A percentile compares a stretch with the other conserved stretches of the same genome.
Evolutionary conservation across 768 basidiomycete genomes (phyloP).

Genomic region (Filobasidium wieringae): DNA sequence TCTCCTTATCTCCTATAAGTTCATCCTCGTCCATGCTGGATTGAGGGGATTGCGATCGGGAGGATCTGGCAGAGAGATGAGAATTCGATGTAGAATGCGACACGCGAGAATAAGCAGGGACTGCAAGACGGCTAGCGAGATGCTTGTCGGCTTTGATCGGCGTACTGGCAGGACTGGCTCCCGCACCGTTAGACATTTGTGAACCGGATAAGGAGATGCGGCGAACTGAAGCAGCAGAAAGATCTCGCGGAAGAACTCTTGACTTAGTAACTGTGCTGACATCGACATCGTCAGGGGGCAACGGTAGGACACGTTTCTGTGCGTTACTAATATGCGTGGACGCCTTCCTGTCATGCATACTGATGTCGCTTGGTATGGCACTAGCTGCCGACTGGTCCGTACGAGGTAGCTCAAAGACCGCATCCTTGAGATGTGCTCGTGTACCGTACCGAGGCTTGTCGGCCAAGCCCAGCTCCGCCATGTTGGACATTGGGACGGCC

Average conservation of each 20-base stretch:
- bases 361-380: not conserved
- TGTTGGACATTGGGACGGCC: not conserved
- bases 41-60: slow-evolving; percentile 7
- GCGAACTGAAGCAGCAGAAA: not conserved
- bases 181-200: not conserved
- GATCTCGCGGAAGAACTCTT: not conserved
- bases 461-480: not conserved
- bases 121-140: not conserved
- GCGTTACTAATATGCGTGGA: not conserved
- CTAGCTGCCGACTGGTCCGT: slow-evolving; percentile 3
- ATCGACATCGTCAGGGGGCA: not conserved
- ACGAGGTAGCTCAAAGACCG: not conserved
- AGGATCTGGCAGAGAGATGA: not conserved
- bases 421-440: not conserved
- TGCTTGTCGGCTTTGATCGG: not conserved
- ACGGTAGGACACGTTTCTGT: not conserved
- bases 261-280: not conserved
- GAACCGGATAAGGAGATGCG: not conserved
- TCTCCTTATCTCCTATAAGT: slow-evolving; percentile 74
- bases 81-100: not conserved
- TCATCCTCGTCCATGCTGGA: slow-evolving; percentile 31
- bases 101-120: slow-evolving; percentile 1
- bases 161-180: not conserved
- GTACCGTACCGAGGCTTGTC: not conserved
- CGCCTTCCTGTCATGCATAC: not conserved